Evolutionary conservation across 129 eudicot species (phyloP).

Genomic region (Arctium lappa): DNA sequence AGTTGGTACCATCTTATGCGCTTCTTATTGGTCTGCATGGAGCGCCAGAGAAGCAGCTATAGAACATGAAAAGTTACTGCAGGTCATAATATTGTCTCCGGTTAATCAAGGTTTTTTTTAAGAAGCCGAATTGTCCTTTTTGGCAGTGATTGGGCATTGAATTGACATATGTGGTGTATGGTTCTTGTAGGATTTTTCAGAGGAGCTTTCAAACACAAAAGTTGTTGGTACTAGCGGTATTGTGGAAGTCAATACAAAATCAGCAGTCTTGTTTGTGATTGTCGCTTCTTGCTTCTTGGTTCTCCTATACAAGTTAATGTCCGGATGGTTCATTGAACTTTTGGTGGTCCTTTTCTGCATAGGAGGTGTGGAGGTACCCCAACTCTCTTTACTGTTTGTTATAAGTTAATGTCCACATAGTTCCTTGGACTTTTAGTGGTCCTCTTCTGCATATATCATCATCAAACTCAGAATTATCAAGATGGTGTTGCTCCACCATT

Average conservation of each 20-base stretch:
- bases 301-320: constrained; percentile 71
- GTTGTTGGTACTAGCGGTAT: constrained; percentile 42
- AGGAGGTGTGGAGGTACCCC: constrained; percentile 81
- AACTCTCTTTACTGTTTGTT: constrained; percentile 22
- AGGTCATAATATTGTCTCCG: constrained; percentile 31
- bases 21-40: constrained; percentile 92
- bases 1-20: constrained; percentile 78
- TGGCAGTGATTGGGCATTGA: constrained; percentile 7
- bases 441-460: constrained; percentile 57
- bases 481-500: neutral
- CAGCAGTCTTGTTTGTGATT: constrained; percentile 74
- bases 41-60: constrained; percentile 79
- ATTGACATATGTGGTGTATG: constrained; percentile 14
- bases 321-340: constrained; percentile 71
- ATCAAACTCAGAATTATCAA: neutral
- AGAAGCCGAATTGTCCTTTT: neutral
- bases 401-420: constrained; percentile 71
- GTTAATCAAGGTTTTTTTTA: neutral
- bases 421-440: constrained; percentile 75
- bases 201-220: constrained; percentile 42
- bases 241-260: constrained; percentile 60
- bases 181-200: constrained; percentile 61
- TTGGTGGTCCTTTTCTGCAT: constrained; percentile 83
- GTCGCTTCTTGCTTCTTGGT: constrained; percentile 90
- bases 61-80: constrained; percentile 72